Base-by-base conservation (phyloP, 1,139 yeast genomes). In the Pichia sp. region DNA sequence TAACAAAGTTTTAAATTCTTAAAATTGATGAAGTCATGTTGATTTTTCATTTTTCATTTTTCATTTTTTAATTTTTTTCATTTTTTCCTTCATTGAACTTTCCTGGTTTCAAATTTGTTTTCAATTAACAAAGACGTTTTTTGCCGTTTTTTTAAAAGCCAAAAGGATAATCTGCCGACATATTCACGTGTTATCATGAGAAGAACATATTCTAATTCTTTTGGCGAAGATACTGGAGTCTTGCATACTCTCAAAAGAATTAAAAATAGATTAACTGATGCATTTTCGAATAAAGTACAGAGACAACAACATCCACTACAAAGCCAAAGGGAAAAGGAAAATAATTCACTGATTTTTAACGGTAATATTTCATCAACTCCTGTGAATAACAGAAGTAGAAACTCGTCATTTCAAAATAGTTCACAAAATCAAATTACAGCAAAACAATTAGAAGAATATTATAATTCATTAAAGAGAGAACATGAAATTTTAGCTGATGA, bases 371-470 rank as follows among this genome's bases (percentile, higher is more conserved):
- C 47, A 5, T 43, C 39, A 16, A 44, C 45, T 16, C 46, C 51
- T 4, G 27, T 30, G 18, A 33, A 36, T 19, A 36, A 43, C 33
- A 34, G 25, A 16, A 46, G 29, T 14, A 42, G 30, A 29, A 30
- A 42, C 22, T 19, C 28, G 16, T 51, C 53, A 25, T 53, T 52
- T 19, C 42, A 44, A 39, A 22, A 34, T 19, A 19, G 13, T 25
- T 31, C 51, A 1, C 33, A 47, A 41, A 41, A 52, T 25, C 55
- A 60, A 6, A 49, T 64, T 18, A 61, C 64, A 11, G 65, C 63
- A 5, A 56, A 56, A 34, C 63, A 62, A 48, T 52, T 65, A 10
- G 53, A 60, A 13, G 60, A 60, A 9, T 63, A 62, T 46, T 63
- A 64, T 44, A 60, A 58, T 46, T 53, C 60, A n/a, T 51, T 65